phyloP scores from a whole-genome alignment of 192 early-diverging fungal genomes.

The Irineochytrium annulatum region DNA sequence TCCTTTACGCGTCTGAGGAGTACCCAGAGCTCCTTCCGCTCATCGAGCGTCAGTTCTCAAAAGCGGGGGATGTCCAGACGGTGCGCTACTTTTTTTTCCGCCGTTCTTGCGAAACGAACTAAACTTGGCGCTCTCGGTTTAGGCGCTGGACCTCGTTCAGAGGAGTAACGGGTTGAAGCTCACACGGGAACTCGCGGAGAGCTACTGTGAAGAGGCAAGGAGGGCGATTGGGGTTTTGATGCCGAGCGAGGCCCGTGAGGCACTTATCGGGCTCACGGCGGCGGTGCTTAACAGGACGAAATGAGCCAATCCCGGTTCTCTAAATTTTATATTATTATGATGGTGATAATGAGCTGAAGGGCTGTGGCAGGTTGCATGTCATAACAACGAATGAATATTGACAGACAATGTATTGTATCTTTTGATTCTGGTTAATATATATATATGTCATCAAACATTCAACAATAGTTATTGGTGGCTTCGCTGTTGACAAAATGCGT shows the following conservation, averaged over 20 bases:
- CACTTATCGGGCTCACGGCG: conserved; percentile 74
- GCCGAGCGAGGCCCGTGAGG: conserved; percentile 67
- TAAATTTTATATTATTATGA: too few species aligned
- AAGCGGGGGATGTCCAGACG: conserved; percentile 70
- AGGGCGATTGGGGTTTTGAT: conserved; percentile 67
- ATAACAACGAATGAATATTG: too few species aligned
- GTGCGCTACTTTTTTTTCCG: conserved; percentile 36
- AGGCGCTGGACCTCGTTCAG: conserved; percentile 78
- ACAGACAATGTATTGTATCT: too few species aligned
- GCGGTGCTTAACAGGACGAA: conserved; percentile 79
- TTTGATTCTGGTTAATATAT: too few species aligned
- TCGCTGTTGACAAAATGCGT: too few species aligned
- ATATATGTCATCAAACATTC: too few species aligned
- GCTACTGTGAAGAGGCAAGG: conserved; percentile 71
- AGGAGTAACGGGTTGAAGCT: conserved; percentile 70
- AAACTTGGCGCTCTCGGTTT: background rate
- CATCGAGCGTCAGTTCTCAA: conserved; percentile 81
- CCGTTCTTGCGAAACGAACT: background rate
- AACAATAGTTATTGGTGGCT: too few species aligned
- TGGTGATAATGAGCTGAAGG: too few species aligned
- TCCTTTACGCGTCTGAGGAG: conserved; percentile 88
- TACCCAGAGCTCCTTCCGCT: conserved; percentile 77
- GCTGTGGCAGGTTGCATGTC: too few species aligned
- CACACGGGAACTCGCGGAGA: conserved; percentile 69
- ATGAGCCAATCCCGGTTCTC: too few species aligned